phyloP scores from a whole-genome alignment of 441 rosid species.

The Populus hybrid region DNA sequence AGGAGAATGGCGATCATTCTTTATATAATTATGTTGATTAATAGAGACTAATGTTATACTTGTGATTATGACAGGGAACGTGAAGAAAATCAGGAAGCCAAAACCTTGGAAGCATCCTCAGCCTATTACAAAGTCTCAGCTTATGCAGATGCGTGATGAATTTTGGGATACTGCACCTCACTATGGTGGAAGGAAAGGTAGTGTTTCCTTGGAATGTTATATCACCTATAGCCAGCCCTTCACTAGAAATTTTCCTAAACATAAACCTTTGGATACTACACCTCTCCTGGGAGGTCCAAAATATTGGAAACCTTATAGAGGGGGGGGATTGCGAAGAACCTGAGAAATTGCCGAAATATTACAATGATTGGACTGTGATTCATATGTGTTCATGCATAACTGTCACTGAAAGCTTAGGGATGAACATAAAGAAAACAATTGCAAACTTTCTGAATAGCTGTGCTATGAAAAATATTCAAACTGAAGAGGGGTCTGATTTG shows the following conservation, averaged over 20 bases:
- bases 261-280: no score
- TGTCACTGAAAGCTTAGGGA: not conserved
- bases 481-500: not conserved
- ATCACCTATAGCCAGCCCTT: not conserved
- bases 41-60: no score
- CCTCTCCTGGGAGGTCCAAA: no score
- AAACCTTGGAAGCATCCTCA: conserved; percentile 84
- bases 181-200: conserved; percentile 89
- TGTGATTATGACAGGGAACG: conserved; percentile 38
- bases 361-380: not conserved
- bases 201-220: no score
- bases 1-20: no score
- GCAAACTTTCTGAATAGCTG: not conserved
- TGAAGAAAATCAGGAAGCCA: conserved; percentile 77
- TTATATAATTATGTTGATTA: not conserved
- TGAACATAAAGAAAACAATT: not conserved
- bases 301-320: not conserved
- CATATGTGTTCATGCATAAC: not conserved
- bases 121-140: conserved; percentile 73
- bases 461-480: not conserved
- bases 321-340: not conserved
- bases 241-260: not conserved
- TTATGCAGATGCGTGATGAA: conserved; percentile 79
- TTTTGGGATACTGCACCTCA: conserved; percentile 99
- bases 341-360: not conserved